A percentile compares a stretch with the other conserved stretches of the same genome.
Evolutionary conservation across 2,329 filamentous ascomycete genomes (phyloP).

Genomic region (Penicillium psychrosexuale): DNA sequence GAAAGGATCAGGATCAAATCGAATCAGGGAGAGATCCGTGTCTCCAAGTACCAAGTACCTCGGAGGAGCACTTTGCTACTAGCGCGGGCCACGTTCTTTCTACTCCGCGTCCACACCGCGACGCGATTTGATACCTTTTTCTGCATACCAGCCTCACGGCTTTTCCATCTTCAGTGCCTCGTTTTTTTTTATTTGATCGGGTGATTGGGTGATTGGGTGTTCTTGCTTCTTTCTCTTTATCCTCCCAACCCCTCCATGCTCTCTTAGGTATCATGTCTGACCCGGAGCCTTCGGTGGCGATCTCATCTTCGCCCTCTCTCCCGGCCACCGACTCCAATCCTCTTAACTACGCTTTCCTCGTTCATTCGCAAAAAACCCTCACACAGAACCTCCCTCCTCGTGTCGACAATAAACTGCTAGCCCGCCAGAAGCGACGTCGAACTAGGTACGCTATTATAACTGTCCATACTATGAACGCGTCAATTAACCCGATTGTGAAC

Average conservation of each 20-base stretch:
- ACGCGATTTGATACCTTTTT: constrained; percentile 30
- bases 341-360: constrained; percentile 55
- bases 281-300: constrained; percentile 31
- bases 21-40: not conserved
- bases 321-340: constrained; percentile 33
- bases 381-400: constrained; percentile 55
- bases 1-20: not conserved
- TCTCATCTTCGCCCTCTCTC: constrained; percentile 36
- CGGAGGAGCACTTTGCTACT: constrained; percentile 17
- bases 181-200: constrained; percentile 1
- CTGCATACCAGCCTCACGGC: constrained; percentile 23
- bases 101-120: constrained; percentile 36
- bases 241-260: constrained; percentile 12
- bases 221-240: constrained; percentile 10
- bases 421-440: constrained; percentile 59
- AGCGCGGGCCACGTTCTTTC: constrained; percentile 28
- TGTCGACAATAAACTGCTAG: constrained; percentile 58
- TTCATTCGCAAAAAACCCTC: constrained; percentile 57
- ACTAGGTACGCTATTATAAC: constrained; percentile 52
- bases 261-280: constrained; percentile 35
- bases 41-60: constrained; percentile 13
- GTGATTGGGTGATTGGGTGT: constrained; percentile 6
- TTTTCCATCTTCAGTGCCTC: constrained; percentile 4
- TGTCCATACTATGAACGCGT: constrained; percentile 16
- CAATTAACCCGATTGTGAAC: constrained; percentile 12